These are phyloP conservation scores for Boletus huronensis DNA, from an alignment of 768 basidiomycete genomes.

Conservation along the genomic window DNA sequence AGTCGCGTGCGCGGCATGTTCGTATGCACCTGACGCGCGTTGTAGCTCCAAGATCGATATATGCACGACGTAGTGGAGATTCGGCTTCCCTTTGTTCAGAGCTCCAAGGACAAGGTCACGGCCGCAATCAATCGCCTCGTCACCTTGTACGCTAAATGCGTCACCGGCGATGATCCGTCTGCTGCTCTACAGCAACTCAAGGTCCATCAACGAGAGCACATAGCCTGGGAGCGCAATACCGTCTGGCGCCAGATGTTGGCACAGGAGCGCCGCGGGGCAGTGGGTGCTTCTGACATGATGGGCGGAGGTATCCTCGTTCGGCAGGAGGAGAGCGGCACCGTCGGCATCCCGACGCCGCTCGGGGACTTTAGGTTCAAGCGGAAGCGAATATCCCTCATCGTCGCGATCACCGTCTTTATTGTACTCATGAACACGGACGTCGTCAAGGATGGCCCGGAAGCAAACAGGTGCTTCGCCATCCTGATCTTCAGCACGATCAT, in stretches of 20 bases:
- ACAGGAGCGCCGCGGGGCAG: slow-evolving; percentile 61
- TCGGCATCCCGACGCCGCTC: slow-evolving; percentile 57
- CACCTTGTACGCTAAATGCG: slow-evolving; percentile 80
- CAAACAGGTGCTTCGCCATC: slow-evolving; percentile 88
- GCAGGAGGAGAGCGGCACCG: slow-evolving; percentile 34
- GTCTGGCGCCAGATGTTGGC: slow-evolving; percentile 97
- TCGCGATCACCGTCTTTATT: slow-evolving; percentile 58
- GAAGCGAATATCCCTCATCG: slow-evolving; percentile 53
- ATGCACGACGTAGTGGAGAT: slow-evolving; percentile 66
- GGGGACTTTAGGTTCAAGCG: slow-evolving; percentile 64
- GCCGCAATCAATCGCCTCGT: slow-evolving; percentile 56
- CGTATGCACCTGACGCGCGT: background rate
- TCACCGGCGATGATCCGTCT: slow-evolving; percentile 65
- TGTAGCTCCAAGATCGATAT: slow-evolving; percentile 73
- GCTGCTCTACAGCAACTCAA: slow-evolving; percentile 79
- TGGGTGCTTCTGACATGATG: slow-evolving; percentile 32
- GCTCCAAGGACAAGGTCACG: slow-evolving; percentile 60
- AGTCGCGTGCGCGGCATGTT: slow-evolving; percentile 1
- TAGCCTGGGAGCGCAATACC: slow-evolving; percentile 97
- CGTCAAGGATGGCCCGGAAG: slow-evolving; percentile 56
- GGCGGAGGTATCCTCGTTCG: slow-evolving; percentile 48
- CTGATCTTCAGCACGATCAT: slow-evolving; percentile 86
- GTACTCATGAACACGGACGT: slow-evolving; percentile 57
- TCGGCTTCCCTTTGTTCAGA: slow-evolving; percentile 62
- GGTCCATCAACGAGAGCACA: slow-evolving; percentile 85